Base-by-base conservation (phyloP, 768 basidiomycete species). In the Kwoniella mangroviensis region DNA sequence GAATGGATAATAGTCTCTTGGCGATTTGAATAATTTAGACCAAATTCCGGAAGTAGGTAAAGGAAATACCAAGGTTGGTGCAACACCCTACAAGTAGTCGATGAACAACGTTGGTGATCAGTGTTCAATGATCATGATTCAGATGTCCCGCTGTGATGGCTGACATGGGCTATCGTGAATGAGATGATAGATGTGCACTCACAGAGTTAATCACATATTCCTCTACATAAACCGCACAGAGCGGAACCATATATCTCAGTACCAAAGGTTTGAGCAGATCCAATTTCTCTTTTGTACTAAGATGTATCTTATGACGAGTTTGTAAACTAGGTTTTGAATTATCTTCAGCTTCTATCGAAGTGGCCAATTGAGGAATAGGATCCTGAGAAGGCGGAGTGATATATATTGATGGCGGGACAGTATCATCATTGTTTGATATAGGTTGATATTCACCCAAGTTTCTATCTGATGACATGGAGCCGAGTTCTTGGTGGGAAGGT, bases 1-100 rank as follows among this genome's bases (percentile, higher is more conserved):
- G 51, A 96, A 87, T 1, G 94, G 94, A 83, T 98, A 98, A 81
- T 94, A 98, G 79, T 98, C 96, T 45, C 93, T 87, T 21, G 94
- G 86, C 1, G 88, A 89, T 76, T 92, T 89, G 67, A 98, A 92
- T 69, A 98, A 87, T 78, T 87, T 88, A 78, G 89, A 88, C 60
- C 96, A 85, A 13, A 93, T 60, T 7, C 88, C 87, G 1, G 85
- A 79, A 0, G 87, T 86, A 0, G 95, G 94, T 12, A 96, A 87
- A 5, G 93, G 90, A 80, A 95, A 98, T 5, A 98, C 81, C 19
- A 98, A 85, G 0, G 94, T 96, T 0, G 96, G 95, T 19, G 93
- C 87, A 9, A 98, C 89, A 41, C 96, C 96, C 89, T 93, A 69
- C 12, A 22, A 28, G 28, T 10, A 13, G 65, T 22, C 22, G 26